Conservation (phyloP, 208 protist genomes). For the Acanthamoeba lenticulata region DNA sequence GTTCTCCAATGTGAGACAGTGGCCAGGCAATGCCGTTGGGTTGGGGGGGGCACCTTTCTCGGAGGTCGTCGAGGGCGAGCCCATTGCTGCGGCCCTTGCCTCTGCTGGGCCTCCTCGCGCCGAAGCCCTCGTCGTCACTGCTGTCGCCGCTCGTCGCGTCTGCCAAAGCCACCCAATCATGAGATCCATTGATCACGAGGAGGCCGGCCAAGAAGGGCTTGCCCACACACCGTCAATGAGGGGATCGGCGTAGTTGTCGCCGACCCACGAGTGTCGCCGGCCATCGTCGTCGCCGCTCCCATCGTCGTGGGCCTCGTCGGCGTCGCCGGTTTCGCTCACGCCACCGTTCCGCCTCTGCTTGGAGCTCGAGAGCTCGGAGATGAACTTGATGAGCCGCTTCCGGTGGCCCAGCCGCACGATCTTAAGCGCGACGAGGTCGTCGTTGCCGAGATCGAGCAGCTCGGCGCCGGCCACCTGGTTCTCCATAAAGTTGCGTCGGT, state of each 20-base stretch:
- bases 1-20: neutral
- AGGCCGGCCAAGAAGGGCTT: neutral
- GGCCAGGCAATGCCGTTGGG: neutral
- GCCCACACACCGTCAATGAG: neutral
- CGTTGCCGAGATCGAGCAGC: conserved; percentile 48
- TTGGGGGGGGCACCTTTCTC: neutral
- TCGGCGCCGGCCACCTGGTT: conserved; percentile 29
- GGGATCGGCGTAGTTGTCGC: neutral
- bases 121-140: neutral
- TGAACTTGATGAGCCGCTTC: conserved; percentile 43
- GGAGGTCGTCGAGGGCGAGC: conserved; percentile 35
- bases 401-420: conserved; percentile 23
- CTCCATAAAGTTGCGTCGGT: conserved; percentile 49
- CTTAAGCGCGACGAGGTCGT: conserved; percentile 36
- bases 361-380: neutral
- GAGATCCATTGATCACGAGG: no score
- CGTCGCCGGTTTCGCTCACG: neutral
- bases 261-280: neutral
- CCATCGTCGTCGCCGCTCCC: neutral
- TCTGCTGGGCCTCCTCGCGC: neutral
- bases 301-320: neutral
- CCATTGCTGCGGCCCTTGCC: neutral
- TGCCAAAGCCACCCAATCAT: neutral
- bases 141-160: neutral
- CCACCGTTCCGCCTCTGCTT: neutral